Base-by-base conservation (phyloP, 1,139 yeast species). In the Suhomyces guaymorum region DNA sequence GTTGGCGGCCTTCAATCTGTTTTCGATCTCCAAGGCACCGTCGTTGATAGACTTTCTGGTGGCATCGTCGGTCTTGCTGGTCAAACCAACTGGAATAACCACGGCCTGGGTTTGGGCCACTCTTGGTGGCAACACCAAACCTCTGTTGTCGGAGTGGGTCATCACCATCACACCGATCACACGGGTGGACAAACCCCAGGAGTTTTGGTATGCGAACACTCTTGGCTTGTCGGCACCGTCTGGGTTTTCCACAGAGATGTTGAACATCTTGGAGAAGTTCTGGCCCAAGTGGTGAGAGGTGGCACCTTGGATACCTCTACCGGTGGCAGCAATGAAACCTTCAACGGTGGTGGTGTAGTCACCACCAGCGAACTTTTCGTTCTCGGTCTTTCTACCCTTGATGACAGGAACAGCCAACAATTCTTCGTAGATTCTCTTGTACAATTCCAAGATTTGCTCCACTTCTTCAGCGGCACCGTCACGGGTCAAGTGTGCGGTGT, bases 221-320 rank as follows among this genome's bases (percentile, higher is more conserved):
- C 87, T 86, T 58, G 94, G 94, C 61, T 85, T 82, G 45, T 86
- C 95, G 13, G 87, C 61, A 34, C 90, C 94, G 43, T 84, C 86
- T 48, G 99, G 98, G 63, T 87, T 85, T 69, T 94, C 98, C 30
- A 94, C 98, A 26, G 84, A 71, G 49, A 94, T 87, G 69, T 88
- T 85, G 70, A 94, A 94, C 98, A 94, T 94, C 70, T 89, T 90
- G 50, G 97, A 90, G 73, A 94, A 94, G 77, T 94, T 94, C 63
- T 89, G 95, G 48, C 99, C 99, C 60, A 94, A 74, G 61, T 90
- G 94, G 69, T 94, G 99, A 28, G 97, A 89, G 26, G 99, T 94
- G 46, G 89, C 99, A 66, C 97, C 98, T 71, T 94, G 99, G 53
- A 94, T 92, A 75, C 97, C 98, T 74, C 99, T 87, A 56, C 99